Base-by-base conservation (phyloP, 345 rosid species). In the Erodium maritimum region DNA sequence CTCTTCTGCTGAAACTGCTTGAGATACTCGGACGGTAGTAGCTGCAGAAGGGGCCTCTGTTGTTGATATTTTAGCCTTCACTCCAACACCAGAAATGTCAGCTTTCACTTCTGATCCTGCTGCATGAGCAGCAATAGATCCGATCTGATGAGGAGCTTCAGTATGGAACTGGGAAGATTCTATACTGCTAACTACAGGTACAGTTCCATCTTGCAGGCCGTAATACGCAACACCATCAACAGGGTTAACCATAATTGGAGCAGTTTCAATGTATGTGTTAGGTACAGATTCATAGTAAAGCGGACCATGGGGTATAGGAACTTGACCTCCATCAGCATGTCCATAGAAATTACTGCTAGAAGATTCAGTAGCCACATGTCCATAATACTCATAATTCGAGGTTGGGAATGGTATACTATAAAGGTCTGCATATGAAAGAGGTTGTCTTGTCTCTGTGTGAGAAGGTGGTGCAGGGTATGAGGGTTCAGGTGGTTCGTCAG, bases 271-370 rank as follows among this genome's bases (percentile, higher is more conserved):
- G 65, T 81, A 80, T 12, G 82, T 73, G 73, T 62, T 77, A 18
- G 93, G 77, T 70, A 72, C 79, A 17, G 67, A 62, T 56, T 73
- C 87, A 66, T 80, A 93, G 54, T 81, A 87, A 67, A 77, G 60
- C 54, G 95, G 62, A 18, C 75, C 61, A 45, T 82, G 80, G 21
- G 94, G 73, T 53, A 69, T 55, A 59, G 76, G 75, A 65, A 73
- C 80, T 64, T 83, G 97, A 68, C 78, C 61, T 70, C 80, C 95
- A 69, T 83, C 87, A 23, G 70, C 81, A 70, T 75, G 82, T 60
- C 79, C 89, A 70, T 79, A 89, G 45, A 79, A 77, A 72, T 73
- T 77, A 73, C 72, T 60, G 62, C 66, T 63, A 17, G 81, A 69
- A 21, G 75, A 62, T 29, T 61, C 75, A 62, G 71, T 17, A 68